phyloP scores from a whole-genome alignment of 106 monocot species.

The Triglochin maritima region DNA sequence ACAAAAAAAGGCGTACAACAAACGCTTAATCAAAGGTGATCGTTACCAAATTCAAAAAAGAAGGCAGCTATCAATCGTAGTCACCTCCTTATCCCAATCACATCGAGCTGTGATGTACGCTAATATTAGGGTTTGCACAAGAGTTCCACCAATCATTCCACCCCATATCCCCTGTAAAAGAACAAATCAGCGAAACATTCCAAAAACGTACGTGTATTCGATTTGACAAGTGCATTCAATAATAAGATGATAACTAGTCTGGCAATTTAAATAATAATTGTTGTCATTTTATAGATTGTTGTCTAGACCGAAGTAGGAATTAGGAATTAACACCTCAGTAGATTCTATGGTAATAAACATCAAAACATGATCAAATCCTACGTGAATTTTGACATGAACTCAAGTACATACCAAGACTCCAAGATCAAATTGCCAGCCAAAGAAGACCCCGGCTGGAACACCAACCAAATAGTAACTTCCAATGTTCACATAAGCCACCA shows the following conservation, averaged over 20 bases:
- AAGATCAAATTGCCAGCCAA: conserved; percentile 25
- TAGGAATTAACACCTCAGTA: no score
- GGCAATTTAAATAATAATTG: background rate
- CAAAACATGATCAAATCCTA: no score
- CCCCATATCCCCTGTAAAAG: conserved; percentile 60
- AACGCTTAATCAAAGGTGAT: no score
- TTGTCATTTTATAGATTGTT: no score
- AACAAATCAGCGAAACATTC: background rate
- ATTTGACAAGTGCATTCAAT: background rate
- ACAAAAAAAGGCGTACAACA: no score
- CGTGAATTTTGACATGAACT: no score
- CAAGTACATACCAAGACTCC: conserved; percentile 32
- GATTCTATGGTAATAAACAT: no score
- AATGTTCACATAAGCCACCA: conserved; percentile 65
- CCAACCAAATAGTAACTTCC: conserved; percentile 53
- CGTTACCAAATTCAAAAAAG: no score
- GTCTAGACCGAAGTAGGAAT: no score
- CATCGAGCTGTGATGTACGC: conserved; percentile 38
- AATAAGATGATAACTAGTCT: background rate
- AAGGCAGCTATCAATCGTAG: no score
- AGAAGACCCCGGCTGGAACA: conserved; percentile 33
- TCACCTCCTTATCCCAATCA: conserved; percentile 76
- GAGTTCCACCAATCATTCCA: conserved; percentile 80
- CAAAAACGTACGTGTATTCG: background rate
- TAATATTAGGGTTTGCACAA: conserved; percentile 57